Evolutionary conservation across 257 asterid species (phyloP).

Genomic region (Osmanthus fragrans): DNA sequence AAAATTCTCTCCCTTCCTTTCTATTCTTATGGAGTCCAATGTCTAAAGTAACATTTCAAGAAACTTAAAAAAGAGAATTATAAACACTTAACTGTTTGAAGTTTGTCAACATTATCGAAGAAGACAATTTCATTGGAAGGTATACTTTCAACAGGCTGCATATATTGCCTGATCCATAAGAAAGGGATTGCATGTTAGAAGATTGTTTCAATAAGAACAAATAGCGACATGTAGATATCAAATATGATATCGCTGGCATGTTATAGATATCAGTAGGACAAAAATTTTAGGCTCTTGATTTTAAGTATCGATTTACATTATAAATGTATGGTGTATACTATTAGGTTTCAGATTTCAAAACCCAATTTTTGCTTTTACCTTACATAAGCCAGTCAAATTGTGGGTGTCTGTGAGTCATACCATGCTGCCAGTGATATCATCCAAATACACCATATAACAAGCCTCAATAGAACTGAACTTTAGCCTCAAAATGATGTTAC

Average conservation of each 20-base stretch:
- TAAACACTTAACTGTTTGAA: slow-evolving; percentile 66
- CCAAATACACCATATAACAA: neutral
- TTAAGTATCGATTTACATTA: slow-evolving; percentile 1
- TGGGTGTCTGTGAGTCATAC: neutral
- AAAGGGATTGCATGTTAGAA: slow-evolving; percentile 20
- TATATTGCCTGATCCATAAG: slow-evolving; percentile 56
- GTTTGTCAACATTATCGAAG: slow-evolving; percentile 71
- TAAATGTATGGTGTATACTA: neutral
- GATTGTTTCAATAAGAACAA: neutral
- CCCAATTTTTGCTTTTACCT: neutral
- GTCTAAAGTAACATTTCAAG: neutral
- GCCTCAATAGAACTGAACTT: neutral
- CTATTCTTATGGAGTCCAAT: neutral
- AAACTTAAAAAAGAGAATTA: neutral
- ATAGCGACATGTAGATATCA: neutral
- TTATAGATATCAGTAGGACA: neutral
- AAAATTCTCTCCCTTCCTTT: neutral
- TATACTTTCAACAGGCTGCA: slow-evolving; percentile 63
- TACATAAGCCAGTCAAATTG: neutral
- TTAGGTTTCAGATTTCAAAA: neutral
- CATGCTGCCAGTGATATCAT: neutral
- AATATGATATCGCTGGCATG: neutral
- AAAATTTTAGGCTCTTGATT: neutral
- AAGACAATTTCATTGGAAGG: slow-evolving; percentile 69
- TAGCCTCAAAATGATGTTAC: neutral